Percentiles rank a stretch among this genome's conserved stretches.
Evolutionary conservation across 1,284 basidiomycete species (phyloP).

Genomic region (Mycena citricolor): DNA sequence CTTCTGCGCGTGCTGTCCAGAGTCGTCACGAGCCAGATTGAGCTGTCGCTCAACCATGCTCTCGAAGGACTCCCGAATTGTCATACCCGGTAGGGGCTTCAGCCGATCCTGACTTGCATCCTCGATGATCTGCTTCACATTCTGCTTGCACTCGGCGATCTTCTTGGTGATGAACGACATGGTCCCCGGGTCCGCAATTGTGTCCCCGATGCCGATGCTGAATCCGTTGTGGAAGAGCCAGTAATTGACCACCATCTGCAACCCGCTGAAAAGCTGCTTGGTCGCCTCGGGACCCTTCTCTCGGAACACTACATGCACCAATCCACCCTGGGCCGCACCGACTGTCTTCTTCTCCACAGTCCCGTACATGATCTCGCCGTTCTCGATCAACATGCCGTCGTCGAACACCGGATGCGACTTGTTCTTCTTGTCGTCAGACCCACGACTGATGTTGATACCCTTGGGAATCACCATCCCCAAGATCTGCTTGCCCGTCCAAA

Average conservation of each 20-base stretch:
- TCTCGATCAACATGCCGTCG: conserved; percentile 95
- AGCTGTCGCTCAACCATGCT: conserved; percentile 89
- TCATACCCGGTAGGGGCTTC: conserved; percentile 95
- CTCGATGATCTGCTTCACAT: conserved; percentile 71
- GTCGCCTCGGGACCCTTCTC: conserved; percentile 96
- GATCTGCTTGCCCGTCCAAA: conserved; percentile 99
- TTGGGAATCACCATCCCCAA: conserved; percentile 91
- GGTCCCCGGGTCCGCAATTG: conserved; percentile 89
- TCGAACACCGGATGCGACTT: conserved; percentile 85
- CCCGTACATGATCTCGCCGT: conserved; percentile 95
- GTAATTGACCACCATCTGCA: conserved; percentile 96
- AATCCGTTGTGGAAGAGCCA: conserved; percentile 99
- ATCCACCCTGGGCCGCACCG: conserved; percentile 90
- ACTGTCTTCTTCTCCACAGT: conserved; percentile 99
- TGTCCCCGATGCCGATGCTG: conserved; percentile 98
- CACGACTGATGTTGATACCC: conserved; percentile 91
- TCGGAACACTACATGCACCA: conserved; percentile 96
- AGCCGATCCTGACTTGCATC: conserved; percentile 82
- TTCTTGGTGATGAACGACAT: conserved; percentile 86
- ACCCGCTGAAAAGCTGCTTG: conserved; percentile 89
- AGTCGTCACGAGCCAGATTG: conserved; percentile 94
- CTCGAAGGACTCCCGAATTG: conserved; percentile 98
- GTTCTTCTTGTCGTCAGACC: conserved; percentile 59
- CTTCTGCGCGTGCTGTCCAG: conserved; percentile 94
- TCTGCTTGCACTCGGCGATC: conserved; percentile 80